Base-by-base conservation (phyloP, 495 filamentous ascomycete species). In the Xylaria flabelliformis region DNA sequence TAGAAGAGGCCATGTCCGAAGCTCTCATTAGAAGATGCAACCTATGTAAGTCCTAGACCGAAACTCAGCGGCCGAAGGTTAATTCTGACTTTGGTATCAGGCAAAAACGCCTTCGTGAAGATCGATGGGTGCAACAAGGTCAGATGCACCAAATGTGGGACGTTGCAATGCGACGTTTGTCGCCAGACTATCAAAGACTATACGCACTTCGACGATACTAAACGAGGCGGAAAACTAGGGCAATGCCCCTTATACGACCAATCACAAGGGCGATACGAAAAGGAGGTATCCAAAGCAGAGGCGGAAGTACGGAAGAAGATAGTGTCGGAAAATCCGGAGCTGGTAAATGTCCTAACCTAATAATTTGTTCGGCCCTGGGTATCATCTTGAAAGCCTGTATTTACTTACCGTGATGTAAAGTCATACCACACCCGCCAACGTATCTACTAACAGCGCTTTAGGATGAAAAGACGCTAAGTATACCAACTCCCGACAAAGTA, bases 51-150 rank as follows among this genome's bases (percentile, higher is more conserved):
- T 9, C 53, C 21, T 15, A 24, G 15, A 19, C 67, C 9, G 44
- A 34, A 42, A 34, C 4, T 39, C 50, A 21, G 51, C 41, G 61
- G 1, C 21, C n/a, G 4, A 19, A 36, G 12, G 32, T 77, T 84
- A 67, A 84, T 75, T 44, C n/a, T 53, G 4, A 66, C 26, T 5
- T 21, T 36, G 4, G 32, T 42, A 48, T 53, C 2, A 86, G 90
- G 90, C 75, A 72, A 80, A 15, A 86, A 85, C 10, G 84, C 87
- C 0, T 94, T 91, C 74, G 83, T 97, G 77, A 97, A 97, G 77
- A 87, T 90, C 68, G 79, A 83, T 42, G 94, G 94, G 12, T 97
- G 94, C 82, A 97, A 97, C 80, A 97, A 94, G 82, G 91, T 97
- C 83, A 84, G 76, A 0, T 97, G 94, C 74, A 81, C 83, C 1